These are phyloP conservation scores for Xylariomycetidae sp. DNA, from an alignment of 2,329 filamentous ascomycete species.

Conservation along the genomic window DNA sequence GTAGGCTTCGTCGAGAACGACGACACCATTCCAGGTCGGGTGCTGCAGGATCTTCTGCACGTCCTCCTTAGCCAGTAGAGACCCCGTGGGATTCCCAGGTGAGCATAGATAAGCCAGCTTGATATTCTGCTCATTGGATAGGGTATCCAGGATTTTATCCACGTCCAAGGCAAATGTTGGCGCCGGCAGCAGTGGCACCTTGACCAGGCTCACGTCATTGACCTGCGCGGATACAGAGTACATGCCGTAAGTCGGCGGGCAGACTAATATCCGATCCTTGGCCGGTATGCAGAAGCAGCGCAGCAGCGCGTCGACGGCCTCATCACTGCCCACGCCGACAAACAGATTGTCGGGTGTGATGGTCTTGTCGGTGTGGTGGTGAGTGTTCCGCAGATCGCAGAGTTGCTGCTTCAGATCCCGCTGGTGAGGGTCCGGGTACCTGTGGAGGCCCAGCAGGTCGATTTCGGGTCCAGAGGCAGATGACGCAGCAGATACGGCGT, in stretches of 20 bases:
- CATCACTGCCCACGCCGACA: constrained; percentile 92
- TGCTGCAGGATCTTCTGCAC: constrained; percentile 72
- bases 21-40: constrained; percentile 90
- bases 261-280: constrained; percentile 85
- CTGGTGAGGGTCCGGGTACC: constrained; percentile 97
- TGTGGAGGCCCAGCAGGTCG: constrained; percentile 78
- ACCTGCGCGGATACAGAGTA: constrained; percentile 91
- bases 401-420: constrained; percentile 78
- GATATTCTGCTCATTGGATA: constrained; percentile 59
- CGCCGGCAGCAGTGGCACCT: constrained; percentile 72
- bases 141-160: constrained; percentile 58
- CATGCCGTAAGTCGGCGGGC: constrained; percentile 98
- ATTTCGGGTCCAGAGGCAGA: constrained; percentile 48
- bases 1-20: constrained; percentile 94
- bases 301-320: constrained; percentile 91
- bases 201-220: constrained; percentile 84
- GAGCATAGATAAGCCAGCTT: constrained; percentile 93
- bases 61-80: constrained; percentile 70
- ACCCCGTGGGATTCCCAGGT: constrained; percentile 89
- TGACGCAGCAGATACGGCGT: constrained; percentile 40
- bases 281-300: constrained; percentile 89
- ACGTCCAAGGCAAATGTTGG: constrained; percentile 73
- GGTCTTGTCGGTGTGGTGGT: constrained; percentile 68
- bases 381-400: constrained; percentile 81
- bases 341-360: constrained; percentile 83